These are phyloP conservation scores for Boletus rufocinnamomeus DNA, from an alignment of 768 basidiomycete genomes.

Conservation along the genomic window DNA sequence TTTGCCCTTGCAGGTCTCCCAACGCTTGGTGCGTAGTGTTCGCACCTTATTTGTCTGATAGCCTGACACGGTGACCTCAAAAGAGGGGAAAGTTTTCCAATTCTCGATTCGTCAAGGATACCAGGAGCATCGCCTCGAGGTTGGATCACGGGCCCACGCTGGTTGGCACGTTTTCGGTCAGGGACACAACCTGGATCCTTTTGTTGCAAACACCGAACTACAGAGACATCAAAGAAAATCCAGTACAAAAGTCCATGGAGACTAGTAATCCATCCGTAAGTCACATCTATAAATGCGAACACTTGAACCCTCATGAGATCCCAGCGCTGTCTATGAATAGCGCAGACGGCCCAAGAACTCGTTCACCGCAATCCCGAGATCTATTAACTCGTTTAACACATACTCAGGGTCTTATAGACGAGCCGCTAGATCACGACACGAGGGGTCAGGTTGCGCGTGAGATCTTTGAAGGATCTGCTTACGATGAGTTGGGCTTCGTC, in stretches of 20 bases:
- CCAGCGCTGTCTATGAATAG: constrained; percentile 25
- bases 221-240: constrained; percentile 7
- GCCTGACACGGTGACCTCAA: constrained; percentile 7
- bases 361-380: constrained; percentile 11
- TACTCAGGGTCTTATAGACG: constrained; percentile 30
- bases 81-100: constrained; percentile 11
- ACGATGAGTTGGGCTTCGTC: constrained; percentile 29
- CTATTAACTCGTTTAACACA: constrained; percentile 20
- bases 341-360: constrained; percentile 6
- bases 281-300: constrained; percentile 21
- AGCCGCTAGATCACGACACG: constrained; percentile 27
- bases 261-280: constrained; percentile 14
- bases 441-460: constrained; percentile 21
- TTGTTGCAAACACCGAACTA: not conserved
- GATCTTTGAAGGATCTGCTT: constrained; percentile 11
- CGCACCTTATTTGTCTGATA: constrained; percentile 15
- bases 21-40: constrained; percentile 16
- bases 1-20: constrained; percentile 9
- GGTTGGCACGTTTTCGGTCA: constrained; percentile 23
- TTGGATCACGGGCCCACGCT: constrained; percentile 9
- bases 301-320: constrained; percentile 13
- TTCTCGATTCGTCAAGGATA: constrained; percentile 13
- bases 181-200: not conserved
- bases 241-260: constrained; percentile 1
- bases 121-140: constrained; percentile 24